Evolutionary conservation across 768 basidiomycete species (phyloP).

Genomic region (Termitomyces sp.): DNA sequence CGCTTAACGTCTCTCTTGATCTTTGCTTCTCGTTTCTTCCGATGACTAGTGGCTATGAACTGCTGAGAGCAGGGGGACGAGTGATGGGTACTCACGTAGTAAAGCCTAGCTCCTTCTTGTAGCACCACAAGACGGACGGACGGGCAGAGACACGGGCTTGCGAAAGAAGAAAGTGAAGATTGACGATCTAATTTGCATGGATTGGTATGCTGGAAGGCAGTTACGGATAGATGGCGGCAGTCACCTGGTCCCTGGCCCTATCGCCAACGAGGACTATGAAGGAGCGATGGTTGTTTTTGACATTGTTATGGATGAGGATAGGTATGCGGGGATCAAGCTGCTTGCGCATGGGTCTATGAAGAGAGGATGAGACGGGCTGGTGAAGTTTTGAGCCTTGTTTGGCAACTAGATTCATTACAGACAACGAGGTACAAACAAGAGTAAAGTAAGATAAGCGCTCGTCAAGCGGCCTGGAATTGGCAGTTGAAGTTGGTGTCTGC

Average conservation of each 20-base stretch:
- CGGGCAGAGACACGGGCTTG: conserved; percentile 86
- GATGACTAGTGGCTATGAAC: conserved; percentile 52
- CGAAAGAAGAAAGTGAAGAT: conserved; percentile 91
- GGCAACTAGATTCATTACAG: conserved; percentile 6
- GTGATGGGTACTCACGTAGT: conserved; percentile 61
- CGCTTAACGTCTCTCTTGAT: conserved; percentile 95
- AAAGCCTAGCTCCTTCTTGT: conserved; percentile 98
- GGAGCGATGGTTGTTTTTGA: conserved; percentile 86
- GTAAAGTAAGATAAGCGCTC: neutral
- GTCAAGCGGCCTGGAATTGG: neutral
- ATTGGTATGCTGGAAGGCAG: neutral
- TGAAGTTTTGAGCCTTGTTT: conserved; percentile 4
- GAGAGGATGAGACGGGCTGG: neutral
- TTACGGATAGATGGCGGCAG: conserved; percentile 23
- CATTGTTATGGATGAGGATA: conserved; percentile 88
- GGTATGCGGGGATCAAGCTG: conserved; percentile 92
- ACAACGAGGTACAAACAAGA: neutral
- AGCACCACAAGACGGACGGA: conserved; percentile 95
- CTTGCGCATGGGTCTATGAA: conserved; percentile 54
- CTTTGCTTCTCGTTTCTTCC: conserved; percentile 95
- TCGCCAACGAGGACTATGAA: conserved; percentile 98
- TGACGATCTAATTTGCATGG: conserved; percentile 60
- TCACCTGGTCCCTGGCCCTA: conserved; percentile 84
- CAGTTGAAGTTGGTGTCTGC: neutral
- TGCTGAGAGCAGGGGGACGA: conserved; percentile 1